phyloP scores from a whole-genome alignment of 2,329 filamentous ascomycete genomes.

The Scortechinia acanthostroma region DNA sequence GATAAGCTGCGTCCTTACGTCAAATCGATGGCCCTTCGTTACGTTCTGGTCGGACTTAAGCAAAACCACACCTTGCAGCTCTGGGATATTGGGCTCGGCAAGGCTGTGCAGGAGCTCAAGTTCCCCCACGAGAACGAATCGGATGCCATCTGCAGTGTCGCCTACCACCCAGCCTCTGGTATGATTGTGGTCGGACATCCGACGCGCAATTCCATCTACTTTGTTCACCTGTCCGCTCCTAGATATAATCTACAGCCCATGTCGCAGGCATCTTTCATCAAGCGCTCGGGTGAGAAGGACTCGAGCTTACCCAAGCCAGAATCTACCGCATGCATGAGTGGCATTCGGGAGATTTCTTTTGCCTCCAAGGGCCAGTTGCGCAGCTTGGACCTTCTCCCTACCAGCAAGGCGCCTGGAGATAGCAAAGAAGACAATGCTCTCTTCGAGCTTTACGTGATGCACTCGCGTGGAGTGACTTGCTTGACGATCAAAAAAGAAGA shows the following conservation, averaged over 20 bases:
- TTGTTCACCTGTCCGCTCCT: slow-evolving; percentile 88
- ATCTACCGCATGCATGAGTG: slow-evolving; percentile 94
- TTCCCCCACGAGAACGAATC: slow-evolving; percentile 93
- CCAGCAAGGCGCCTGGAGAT: slow-evolving; percentile 54
- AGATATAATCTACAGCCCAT: slow-evolving; percentile 79
- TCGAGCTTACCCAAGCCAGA: slow-evolving; percentile 74
- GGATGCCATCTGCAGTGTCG: slow-evolving; percentile 94
- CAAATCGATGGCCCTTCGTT: slow-evolving; percentile 82
- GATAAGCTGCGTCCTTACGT: slow-evolving; percentile 92
- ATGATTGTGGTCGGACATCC: slow-evolving; percentile 94
- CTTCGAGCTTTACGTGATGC: slow-evolving; percentile 95
- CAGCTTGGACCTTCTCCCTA: slow-evolving; percentile 81
- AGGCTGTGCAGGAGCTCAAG: slow-evolving; percentile 94
- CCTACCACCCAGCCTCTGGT: slow-evolving; percentile 84
- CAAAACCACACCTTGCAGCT: slow-evolving; percentile 98
- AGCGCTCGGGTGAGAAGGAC: slow-evolving; percentile 69
- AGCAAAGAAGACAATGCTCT: slow-evolving; percentile 61
- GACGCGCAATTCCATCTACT: slow-evolving; percentile 94
- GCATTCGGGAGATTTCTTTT: slow-evolving; percentile 90
- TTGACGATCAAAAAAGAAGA: slow-evolving; percentile 80
- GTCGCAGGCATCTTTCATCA: slow-evolving; percentile 82
- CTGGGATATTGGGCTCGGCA: slow-evolving; percentile 92
- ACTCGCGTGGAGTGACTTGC: slow-evolving; percentile 92
- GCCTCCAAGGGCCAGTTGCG: slow-evolving; percentile 77
- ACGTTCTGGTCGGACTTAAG: slow-evolving; percentile 96